Conservation (phyloP, 108 stramenopile species). For the Discostella pseudostelligera region DNA sequence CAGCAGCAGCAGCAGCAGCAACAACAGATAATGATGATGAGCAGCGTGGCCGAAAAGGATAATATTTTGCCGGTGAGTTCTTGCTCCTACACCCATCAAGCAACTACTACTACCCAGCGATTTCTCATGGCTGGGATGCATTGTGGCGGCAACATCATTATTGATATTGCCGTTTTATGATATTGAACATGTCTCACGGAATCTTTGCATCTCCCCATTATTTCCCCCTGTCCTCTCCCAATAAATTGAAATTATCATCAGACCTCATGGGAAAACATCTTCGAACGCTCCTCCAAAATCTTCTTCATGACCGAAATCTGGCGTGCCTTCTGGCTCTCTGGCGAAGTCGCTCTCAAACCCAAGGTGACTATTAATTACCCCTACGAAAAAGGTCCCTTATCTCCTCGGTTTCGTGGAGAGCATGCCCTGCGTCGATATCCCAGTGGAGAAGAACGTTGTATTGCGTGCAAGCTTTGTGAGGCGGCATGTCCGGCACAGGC, state of each 20-base stretch:
- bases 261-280: conserved; percentile 82
- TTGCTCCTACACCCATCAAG: too few relatives aligned
- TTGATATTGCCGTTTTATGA: background rate
- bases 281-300: conserved; percentile 82
- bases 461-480: conserved; percentile 99
- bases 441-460: conserved; percentile 98
- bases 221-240: conserved; percentile 1
- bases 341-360: conserved; percentile 81
- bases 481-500: conserved; percentile 99
- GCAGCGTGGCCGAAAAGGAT: conserved; percentile 39
- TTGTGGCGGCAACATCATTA: background rate
- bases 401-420: conserved; percentile 98
- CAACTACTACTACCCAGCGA: background rate
- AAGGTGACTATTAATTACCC: conserved; percentile 99
- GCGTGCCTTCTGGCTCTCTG: conserved; percentile 77
- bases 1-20: too few relatives aligned
- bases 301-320: conserved; percentile 93
- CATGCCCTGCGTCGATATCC: conserved; percentile 98
- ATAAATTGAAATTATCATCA: conserved; percentile 13
- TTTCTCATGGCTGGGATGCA: background rate
- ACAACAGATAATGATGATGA: conserved; percentile 10
- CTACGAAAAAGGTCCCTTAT: conserved; percentile 94
- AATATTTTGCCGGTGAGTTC: conserved; percentile 47
- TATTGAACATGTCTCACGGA: background rate
- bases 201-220: background rate